These are phyloP conservation scores for Ustilago tritici DNA, from an alignment of 1,284 basidiomycete genomes.

Conservation along the genomic window DNA sequence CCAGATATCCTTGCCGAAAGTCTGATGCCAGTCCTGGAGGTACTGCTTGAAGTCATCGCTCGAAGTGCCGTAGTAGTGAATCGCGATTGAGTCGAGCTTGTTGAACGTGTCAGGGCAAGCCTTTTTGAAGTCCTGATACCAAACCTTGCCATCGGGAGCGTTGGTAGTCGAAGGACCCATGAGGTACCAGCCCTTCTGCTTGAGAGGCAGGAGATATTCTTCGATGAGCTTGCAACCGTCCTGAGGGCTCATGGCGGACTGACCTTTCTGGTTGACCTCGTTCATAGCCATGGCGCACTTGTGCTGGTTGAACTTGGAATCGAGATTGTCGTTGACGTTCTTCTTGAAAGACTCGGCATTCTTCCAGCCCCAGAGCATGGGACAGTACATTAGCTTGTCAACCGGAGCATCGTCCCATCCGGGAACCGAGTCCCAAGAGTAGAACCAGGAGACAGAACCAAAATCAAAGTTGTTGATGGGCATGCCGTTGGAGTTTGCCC, in stretches of 20 bases:
- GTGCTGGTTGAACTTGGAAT: constrained; percentile 51
- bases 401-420: constrained; percentile 51
- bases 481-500: constrained; percentile 59
- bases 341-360: constrained; percentile 50
- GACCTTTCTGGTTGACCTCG: constrained; percentile 62
- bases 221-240: constrained; percentile 58
- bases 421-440: constrained; percentile 57
- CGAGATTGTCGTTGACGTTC: constrained; percentile 51
- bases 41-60: constrained; percentile 54
- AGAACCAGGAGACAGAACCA: constrained; percentile 58
- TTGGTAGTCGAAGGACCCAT: constrained; percentile 60
- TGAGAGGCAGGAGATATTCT: constrained; percentile 56
- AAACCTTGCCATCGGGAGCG: constrained; percentile 50
- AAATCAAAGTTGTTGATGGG: constrained; percentile 53
- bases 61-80: constrained; percentile 63
- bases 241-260: constrained; percentile 52
- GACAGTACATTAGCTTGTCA: constrained; percentile 60
- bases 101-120: constrained; percentile 52
- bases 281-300: constrained; percentile 65
- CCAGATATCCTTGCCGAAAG: constrained; percentile 60
- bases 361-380: constrained; percentile 64
- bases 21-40: constrained; percentile 50
- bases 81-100: constrained; percentile 58
- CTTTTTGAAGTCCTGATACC: constrained; percentile 56
- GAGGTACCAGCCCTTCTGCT: constrained; percentile 61